These are phyloP conservation scores for Penicillium mononematosum DNA, from an alignment of 495 filamentous ascomycete genomes.

Conservation along the genomic window DNA sequence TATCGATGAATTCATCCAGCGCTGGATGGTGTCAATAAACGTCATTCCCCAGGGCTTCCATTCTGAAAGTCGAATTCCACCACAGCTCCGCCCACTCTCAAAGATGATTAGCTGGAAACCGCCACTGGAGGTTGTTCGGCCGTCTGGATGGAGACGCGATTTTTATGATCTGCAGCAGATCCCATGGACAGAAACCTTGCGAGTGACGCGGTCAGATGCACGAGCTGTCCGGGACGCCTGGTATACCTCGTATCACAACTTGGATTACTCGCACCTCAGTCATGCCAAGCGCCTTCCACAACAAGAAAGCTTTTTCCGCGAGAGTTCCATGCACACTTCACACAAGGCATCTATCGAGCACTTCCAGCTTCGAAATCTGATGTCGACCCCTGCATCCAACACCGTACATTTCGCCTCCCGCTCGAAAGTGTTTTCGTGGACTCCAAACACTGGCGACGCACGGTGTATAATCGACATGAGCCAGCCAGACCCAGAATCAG, in stretches of 20 bases:
- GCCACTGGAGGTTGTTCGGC: constrained; percentile 42
- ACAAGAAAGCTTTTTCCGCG: constrained; percentile 59
- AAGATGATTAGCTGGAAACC: constrained; percentile 40
- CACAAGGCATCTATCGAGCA: constrained; percentile 68
- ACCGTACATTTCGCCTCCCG: constrained; percentile 73
- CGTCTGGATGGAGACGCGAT: constrained; percentile 52
- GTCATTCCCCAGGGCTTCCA: constrained; percentile 17
- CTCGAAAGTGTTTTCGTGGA: constrained; percentile 53
- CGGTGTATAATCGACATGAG: constrained; percentile 63
- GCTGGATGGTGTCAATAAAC: constrained; percentile 38
- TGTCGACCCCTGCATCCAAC: constrained; percentile 70
- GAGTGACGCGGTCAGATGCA: constrained; percentile 60
- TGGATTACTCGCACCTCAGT: constrained; percentile 32
- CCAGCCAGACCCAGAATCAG: constrained; percentile 40
- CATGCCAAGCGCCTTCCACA: constrained; percentile 29
- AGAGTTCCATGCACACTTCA: constrained; percentile 65
- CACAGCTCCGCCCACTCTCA: constrained; percentile 27
- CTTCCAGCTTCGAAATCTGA: constrained; percentile 85
- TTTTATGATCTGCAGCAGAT: constrained; percentile 76
- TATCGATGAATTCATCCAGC: constrained; percentile 46
- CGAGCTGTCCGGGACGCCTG: constrained; percentile 54
- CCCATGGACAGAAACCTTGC: constrained; percentile 63
- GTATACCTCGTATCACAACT: constrained; percentile 47
- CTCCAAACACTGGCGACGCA: constrained; percentile 38
- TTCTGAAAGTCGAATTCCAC: constrained; percentile 22